Base-by-base conservation (phyloP, 2,329 filamentous ascomycete genomes). In the Epichloe hybrida region DNA sequence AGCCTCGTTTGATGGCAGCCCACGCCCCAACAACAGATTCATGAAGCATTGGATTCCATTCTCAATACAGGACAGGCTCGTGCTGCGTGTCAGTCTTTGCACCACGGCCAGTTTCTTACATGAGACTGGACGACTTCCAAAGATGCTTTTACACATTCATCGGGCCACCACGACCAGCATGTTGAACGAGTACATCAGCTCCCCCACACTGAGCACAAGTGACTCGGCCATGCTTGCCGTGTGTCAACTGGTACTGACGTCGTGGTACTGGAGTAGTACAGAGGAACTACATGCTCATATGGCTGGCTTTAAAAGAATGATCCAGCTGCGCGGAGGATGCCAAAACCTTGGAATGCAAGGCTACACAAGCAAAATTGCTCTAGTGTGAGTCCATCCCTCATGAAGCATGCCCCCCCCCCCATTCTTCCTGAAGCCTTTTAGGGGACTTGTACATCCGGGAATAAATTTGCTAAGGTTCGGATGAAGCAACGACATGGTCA, bases 261-360 rank as follows among this genome's bases (percentile, higher is more conserved):
- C 76, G 52, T 79, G 75, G 75, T 76, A 75, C 56, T 76, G 73
- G 73, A 73, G 73, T 5, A 69, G 68, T 27, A 68, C 66, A 0
- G 58, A 65, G 38, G 70, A 72, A 52, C 62, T 77, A 11, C 64
- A 67, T 23, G 67, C 68, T 1, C 75, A 77, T 49, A 66, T 76
- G 52, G 59, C 58, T 6, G 73, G 74, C 0, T 63, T 79, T 15
- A 64, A 66, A 53, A 68, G 69, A 46, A 75, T 78, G 71, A 68
- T 78, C 9, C 60, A 59, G 21, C 56, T 72, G 45, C 66, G 73
- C 23, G 75, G 73, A 11, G 72, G 75, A 0, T 62, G 76, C 42
- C 61, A 66, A 20, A 62, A 65, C 8, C 61, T 77, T 3, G 73
- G 73, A 3, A 62, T 76, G 55, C 66, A 72, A 50, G 71, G 72